Conservation (phyloP, 331 rosid genomes). For the Rosa hybrid region DNA sequence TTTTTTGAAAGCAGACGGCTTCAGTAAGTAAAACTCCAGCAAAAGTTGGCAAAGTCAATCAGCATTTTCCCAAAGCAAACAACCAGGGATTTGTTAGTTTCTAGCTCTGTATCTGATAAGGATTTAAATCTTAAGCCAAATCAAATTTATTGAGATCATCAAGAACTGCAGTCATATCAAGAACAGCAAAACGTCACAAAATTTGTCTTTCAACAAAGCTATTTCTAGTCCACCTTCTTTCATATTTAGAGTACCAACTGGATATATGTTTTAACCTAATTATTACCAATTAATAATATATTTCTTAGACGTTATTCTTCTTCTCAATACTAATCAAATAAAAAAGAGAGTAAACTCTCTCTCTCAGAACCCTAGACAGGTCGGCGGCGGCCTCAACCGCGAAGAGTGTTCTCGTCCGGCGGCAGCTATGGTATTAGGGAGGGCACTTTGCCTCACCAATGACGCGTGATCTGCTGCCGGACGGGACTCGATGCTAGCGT, state of each 20-base stretch:
- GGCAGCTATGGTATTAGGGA: too few relatives aligned
- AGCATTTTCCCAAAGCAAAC: constrained; percentile 90
- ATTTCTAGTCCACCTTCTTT: neutral
- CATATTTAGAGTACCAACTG: neutral
- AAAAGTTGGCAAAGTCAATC: constrained; percentile 86
- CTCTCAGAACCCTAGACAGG: too few relatives aligned
- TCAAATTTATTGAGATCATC: constrained; percentile 1
- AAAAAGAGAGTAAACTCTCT: too few relatives aligned
- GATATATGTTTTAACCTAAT: neutral
- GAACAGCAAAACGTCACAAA: neutral
- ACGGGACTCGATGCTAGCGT: too few relatives aligned
- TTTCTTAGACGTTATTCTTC: too few relatives aligned
- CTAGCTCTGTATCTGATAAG: constrained; percentile 20
- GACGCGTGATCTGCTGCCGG: too few relatives aligned
- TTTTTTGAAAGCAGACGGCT: constrained; percentile 82
- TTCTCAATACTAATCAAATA: too few relatives aligned
- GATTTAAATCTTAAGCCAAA: constrained; percentile 32
- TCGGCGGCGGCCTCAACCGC: too few relatives aligned
- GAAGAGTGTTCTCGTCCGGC: too few relatives aligned
- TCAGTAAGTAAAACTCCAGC: constrained; percentile 89
- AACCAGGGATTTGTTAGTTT: constrained; percentile 53
- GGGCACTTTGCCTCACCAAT: too few relatives aligned
- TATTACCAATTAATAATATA: too few relatives aligned
- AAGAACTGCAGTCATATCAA: constrained; percentile 6
- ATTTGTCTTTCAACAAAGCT: neutral